Conservation (phyloP, 345 rosid genomes). For the Ailanthus altissimus region DNA sequence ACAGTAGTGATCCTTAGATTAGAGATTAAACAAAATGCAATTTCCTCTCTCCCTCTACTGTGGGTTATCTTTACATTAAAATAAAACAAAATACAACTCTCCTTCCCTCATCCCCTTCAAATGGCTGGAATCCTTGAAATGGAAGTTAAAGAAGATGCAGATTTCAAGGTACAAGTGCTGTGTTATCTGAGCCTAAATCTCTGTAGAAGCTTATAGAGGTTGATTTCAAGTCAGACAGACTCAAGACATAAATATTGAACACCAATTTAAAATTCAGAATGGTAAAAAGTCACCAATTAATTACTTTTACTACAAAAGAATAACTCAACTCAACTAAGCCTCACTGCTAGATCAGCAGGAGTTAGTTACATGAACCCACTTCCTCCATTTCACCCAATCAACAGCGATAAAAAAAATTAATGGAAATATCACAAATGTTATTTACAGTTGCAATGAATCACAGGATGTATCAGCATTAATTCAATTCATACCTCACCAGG, state of each 20-base stretch:
- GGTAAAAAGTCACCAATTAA: background rate
- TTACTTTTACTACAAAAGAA: background rate
- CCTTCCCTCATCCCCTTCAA: background rate
- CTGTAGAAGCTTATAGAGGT: conserved; percentile 6
- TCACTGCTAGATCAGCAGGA: background rate
- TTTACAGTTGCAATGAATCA: background rate
- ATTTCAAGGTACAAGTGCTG: background rate
- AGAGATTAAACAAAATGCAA: background rate
- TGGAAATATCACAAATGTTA: background rate
- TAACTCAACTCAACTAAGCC: conserved; percentile 2
- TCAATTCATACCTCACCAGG: conserved; percentile 81
- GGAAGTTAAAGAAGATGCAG: background rate
- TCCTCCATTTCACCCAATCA: background rate
- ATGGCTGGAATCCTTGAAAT: background rate
- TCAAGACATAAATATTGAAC: background rate
- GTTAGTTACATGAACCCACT: background rate
- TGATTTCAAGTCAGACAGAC: background rate
- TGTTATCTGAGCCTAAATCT: background rate
- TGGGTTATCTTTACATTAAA: background rate
- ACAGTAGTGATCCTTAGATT: background rate
- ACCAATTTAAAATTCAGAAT: background rate
- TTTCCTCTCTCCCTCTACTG: background rate
- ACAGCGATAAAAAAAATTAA: background rate
- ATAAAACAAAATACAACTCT: background rate
- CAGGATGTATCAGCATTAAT: conserved; percentile 2